These are phyloP conservation scores for Erythrobasidium hasegawianum DNA, from an alignment of 1,284 basidiomycete genomes.

Conservation along the genomic window DNA sequence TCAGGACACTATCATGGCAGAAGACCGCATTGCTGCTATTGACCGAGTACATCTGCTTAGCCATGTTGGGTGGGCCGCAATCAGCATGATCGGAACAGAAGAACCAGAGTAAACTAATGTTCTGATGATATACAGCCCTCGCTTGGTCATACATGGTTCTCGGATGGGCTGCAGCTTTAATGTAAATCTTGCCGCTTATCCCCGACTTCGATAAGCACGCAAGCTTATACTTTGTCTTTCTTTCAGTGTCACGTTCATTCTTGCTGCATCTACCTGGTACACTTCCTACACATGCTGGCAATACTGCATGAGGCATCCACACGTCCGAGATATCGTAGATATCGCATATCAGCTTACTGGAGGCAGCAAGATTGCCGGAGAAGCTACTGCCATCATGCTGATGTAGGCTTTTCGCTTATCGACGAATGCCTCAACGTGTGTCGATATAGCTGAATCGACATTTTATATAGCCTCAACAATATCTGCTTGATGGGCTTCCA, in stretches of 20 bases:
- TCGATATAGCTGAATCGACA: no score
- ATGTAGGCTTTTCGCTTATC: slow-evolving; percentile 3
- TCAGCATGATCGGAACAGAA: no score
- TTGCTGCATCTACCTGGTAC: slow-evolving; percentile 30
- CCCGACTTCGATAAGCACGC: no score
- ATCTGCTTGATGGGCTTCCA: slow-evolving; percentile 37
- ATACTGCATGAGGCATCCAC: slow-evolving; percentile 29
- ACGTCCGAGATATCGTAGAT: slow-evolving; percentile 35
- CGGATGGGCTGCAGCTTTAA: slow-evolving; percentile 32
- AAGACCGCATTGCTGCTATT: slow-evolving; percentile 23
- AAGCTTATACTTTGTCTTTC: not conserved
- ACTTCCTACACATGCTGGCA: slow-evolving; percentile 31
- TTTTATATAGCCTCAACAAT: slow-evolving; percentile 29
- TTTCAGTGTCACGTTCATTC: slow-evolving; percentile 14
- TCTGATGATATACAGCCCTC: slow-evolving; percentile 13
- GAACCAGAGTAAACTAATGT: not conserved
- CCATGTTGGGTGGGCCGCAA: slow-evolving; percentile 19
- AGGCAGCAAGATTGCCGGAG: slow-evolving; percentile 33
- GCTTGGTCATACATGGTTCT: slow-evolving; percentile 36
- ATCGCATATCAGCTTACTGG: slow-evolving; percentile 34
- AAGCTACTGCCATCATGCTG: slow-evolving; percentile 36
- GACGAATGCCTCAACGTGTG: no score
- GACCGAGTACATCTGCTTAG: slow-evolving; percentile 35
- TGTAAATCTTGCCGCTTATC: not conserved
- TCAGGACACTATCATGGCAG: slow-evolving; percentile 35